Conservation (phyloP, 2,329 filamentous ascomycete genomes). For the Colletotrichum tropicale region DNA sequence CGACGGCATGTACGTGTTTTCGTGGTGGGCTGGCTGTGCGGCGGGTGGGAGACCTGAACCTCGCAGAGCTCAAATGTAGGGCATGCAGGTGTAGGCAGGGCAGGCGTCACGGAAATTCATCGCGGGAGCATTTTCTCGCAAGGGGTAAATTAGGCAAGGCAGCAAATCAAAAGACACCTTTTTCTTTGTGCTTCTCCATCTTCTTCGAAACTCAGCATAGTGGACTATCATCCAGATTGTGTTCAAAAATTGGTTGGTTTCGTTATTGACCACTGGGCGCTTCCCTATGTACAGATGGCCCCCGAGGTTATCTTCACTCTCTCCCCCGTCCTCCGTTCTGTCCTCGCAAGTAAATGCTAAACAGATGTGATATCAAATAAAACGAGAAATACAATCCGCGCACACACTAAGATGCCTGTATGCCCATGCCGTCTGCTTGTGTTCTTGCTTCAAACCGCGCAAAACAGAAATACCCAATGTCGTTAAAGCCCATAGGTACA, state of each 20-base stretch:
- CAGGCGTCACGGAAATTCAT: background rate
- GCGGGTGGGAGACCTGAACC: background rate
- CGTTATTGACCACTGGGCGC: background rate
- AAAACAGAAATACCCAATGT: background rate
- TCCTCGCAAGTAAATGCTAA: background rate
- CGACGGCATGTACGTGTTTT: background rate
- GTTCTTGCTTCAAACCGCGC: background rate
- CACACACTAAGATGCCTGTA: background rate
- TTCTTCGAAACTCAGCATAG: background rate
- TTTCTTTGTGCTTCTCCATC: background rate
- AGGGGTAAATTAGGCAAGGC: background rate
- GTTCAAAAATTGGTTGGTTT: background rate
- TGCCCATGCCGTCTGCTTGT: background rate
- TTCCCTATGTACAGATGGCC: background rate
- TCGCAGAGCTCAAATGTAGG: background rate
- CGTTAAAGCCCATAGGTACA: slow-evolving; percentile 9
- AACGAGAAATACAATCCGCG: background rate
- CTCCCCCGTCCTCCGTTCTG: background rate
- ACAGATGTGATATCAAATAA: slow-evolving; percentile 14
- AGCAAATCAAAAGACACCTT: background rate
- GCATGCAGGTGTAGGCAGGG: background rate
- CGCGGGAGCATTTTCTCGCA: background rate
- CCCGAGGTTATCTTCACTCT: background rate
- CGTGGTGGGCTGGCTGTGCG: background rate
- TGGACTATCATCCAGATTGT: background rate